Percentiles rank a stretch among this genome's conserved stretches.
These are phyloP conservation scores for Dothistroma septosporum DNA, from an alignment of 2,329 filamentous ascomycete genomes.

Conservation along the genomic window DNA sequence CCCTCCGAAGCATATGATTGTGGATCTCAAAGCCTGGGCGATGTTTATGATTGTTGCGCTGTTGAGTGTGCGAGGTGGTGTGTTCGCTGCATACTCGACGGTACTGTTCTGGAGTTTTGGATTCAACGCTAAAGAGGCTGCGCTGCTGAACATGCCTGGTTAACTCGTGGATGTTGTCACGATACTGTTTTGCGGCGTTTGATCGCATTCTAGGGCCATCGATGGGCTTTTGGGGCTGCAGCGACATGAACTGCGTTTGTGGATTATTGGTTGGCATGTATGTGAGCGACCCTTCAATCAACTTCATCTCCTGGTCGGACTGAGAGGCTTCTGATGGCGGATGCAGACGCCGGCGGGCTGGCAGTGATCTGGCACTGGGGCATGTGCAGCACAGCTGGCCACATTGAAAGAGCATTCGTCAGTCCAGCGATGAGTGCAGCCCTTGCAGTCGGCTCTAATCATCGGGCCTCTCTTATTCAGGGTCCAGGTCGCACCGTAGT, in stretches of 20 bases:
- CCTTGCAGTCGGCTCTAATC: conserved; percentile 38
- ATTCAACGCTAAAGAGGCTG: conserved; percentile 24
- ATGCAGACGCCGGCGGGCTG: conserved; percentile 35
- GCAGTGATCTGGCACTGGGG: conserved; percentile 36
- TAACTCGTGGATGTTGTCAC: conserved; percentile 48
- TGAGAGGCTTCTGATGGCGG: conserved; percentile 24
- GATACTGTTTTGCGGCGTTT: conserved; percentile 22
- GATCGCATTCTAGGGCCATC: conserved; percentile 20
- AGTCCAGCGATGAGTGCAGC: conserved; percentile 51
- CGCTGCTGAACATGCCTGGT: conserved; percentile 52
- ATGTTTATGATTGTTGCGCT: conserved; percentile 34
- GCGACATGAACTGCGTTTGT: conserved; percentile 19
- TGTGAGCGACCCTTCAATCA: neutral
- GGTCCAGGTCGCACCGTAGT: conserved; percentile 34
- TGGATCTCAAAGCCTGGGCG: conserved; percentile 55
- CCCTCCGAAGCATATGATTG: conserved; percentile 50
- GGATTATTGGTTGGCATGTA: conserved; percentile 41
- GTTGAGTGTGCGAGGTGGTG: conserved; percentile 38
- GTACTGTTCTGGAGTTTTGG: conserved; percentile 29
- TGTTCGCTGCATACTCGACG: conserved; percentile 36
- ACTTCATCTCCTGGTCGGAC: neutral
- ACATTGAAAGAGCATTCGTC: conserved; percentile 56
- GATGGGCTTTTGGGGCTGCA: conserved; percentile 21
- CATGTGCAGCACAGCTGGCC: conserved; percentile 58
- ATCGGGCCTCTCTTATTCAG: conserved; percentile 39